Evolutionary conservation across 2,329 filamentous ascomycete species (phyloP).

Genomic region (Pezicula rhizophila): DNA sequence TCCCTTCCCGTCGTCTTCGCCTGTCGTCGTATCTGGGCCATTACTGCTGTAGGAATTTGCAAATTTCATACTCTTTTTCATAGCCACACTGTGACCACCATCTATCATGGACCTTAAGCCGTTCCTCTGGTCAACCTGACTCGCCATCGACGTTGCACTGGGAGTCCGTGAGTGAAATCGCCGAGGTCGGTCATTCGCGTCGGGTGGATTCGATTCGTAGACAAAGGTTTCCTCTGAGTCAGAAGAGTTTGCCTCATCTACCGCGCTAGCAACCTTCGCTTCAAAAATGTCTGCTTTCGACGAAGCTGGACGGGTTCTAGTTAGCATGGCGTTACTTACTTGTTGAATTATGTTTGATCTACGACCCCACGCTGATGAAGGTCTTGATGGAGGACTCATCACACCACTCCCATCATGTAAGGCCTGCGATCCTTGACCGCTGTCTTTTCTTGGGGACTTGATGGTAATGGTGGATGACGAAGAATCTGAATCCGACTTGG

Average conservation of each 20-base stretch:
- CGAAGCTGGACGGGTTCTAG: constrained; percentile 54
- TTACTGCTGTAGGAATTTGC: constrained; percentile 70
- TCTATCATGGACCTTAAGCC: constrained; percentile 57
- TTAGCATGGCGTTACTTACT: constrained; percentile 40
- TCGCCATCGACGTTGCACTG: constrained; percentile 79
- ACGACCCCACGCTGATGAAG: constrained; percentile 24
- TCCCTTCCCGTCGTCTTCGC: constrained; percentile 62
- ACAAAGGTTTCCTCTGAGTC: constrained; percentile 99
- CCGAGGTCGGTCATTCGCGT: constrained; percentile 54
- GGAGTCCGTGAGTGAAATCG: constrained; percentile 91
- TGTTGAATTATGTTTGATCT: constrained; percentile 32
- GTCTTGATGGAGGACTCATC: constrained; percentile 20
- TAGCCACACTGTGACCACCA: constrained; percentile 52
- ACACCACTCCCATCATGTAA: constrained; percentile 15
- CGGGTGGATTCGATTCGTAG: constrained; percentile 93
- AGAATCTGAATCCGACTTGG: constrained; percentile 13
- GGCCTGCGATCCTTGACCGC: constrained; percentile 23
- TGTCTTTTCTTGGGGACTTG: constrained; percentile 10
- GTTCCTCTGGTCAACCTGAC: constrained; percentile 54
- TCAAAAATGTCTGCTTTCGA: constrained; percentile 98
- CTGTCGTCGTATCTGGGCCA: constrained; percentile 41
- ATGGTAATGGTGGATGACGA: constrained; percentile 10
- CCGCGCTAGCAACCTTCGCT: constrained; percentile 89
- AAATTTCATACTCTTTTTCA: constrained; percentile 96
- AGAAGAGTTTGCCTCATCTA: constrained; percentile 92